Percentiles rank a stretch among this genome's conserved stretches.
Evolutionary conservation across 306 rosid genomes (phyloP).

Genomic region (Malus fusca): DNA sequence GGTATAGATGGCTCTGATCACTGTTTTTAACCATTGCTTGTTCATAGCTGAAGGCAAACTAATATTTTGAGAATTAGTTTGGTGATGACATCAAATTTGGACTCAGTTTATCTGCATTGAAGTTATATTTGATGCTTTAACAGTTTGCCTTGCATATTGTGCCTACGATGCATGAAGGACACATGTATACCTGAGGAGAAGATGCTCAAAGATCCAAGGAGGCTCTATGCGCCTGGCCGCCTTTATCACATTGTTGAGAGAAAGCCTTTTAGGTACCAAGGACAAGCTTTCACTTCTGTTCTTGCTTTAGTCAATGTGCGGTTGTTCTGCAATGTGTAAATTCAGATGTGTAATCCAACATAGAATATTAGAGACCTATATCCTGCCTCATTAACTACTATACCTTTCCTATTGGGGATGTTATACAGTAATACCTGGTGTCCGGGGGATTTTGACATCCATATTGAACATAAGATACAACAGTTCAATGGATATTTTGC

Average conservation of each 20-base stretch:
- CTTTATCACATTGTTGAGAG: constrained; percentile 94
- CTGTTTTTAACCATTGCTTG: background rate
- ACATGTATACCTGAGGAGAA: constrained; percentile 77
- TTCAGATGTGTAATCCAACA: too few relatives aligned
- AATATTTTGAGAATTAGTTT: background rate
- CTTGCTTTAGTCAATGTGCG: background rate
- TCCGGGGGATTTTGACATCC: background rate
- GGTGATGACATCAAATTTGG: background rate
- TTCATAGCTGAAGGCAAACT: background rate
- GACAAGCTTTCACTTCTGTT: background rate
- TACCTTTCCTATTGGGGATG: background rate
- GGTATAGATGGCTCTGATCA: constrained; percentile 40
- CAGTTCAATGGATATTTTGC: background rate
- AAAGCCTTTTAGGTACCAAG: constrained; percentile 65
- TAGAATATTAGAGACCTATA: background rate
- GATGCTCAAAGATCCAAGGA: constrained; percentile 91
- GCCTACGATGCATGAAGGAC: constrained; percentile 76
- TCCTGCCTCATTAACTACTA: background rate
- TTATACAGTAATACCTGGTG: background rate
- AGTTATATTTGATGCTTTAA: constrained; percentile 13
- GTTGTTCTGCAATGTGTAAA: background rate
- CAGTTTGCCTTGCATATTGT: constrained; percentile 86
- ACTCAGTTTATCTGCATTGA: background rate
- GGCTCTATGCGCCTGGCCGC: constrained; percentile 93
- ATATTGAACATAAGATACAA: background rate